These are phyloP conservation scores for Mycena vitilis DNA, from an alignment of 768 basidiomycete species.

Conservation along the genomic window DNA sequence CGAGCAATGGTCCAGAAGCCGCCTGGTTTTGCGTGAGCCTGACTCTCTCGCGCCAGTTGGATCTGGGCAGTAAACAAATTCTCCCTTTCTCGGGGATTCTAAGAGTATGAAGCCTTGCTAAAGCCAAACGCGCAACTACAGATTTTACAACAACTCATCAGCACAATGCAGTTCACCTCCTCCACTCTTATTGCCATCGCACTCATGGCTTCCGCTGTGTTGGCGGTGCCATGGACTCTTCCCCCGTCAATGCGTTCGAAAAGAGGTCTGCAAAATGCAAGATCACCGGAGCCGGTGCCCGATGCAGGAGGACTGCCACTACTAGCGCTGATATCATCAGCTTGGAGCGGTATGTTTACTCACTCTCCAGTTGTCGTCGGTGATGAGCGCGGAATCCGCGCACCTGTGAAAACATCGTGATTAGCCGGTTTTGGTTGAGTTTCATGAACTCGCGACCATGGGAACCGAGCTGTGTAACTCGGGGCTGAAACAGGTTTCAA, in stretches of 20 bases:
- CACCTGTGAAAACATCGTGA: slow-evolving; percentile 3
- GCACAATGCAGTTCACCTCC: slow-evolving; percentile 11
- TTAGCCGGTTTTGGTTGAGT: slow-evolving; percentile 1
- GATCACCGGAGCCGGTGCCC: neutral
- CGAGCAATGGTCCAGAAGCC: too few species aligned
- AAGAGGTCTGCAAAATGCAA: slow-evolving; percentile 2
- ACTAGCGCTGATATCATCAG: neutral
- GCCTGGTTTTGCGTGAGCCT: too few species aligned
- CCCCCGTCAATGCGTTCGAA: neutral
- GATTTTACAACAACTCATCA: too few species aligned
- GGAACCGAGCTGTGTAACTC: neutral
- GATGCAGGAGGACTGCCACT: slow-evolving; percentile 3
- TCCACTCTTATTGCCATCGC: neutral
- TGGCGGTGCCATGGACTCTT: neutral
- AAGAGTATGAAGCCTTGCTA: too few species aligned
- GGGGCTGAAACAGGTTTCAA: neutral
- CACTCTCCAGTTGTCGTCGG: too few species aligned
- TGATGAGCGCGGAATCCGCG: neutral
- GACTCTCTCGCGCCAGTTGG: too few species aligned
- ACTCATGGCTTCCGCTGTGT: neutral
- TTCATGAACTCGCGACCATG: neutral
- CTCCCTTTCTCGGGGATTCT: too few species aligned
- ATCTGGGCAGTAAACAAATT: too few species aligned
- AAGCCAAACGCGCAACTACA: too few species aligned
- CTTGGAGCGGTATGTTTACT: slow-evolving; percentile 4